Evolutionary conservation across 352 stramenopile species (phyloP).

Genomic region (Phytophthora cactorum): DNA sequence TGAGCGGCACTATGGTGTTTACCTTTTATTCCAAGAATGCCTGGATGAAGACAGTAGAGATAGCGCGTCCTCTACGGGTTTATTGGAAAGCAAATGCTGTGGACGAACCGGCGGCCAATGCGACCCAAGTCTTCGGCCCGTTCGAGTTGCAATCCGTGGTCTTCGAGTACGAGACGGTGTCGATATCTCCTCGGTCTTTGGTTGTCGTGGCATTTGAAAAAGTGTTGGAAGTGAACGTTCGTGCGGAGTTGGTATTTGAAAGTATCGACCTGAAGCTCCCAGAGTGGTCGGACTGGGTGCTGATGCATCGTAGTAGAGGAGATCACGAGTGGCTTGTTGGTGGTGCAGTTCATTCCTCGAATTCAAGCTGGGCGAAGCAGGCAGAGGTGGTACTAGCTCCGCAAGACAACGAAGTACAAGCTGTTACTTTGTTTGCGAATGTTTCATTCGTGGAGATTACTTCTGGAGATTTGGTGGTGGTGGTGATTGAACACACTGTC

Average conservation of each 20-base stretch:
- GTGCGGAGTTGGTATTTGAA: background rate
- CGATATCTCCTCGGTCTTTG: background rate
- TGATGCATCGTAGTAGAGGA: slow-evolving; percentile 13
- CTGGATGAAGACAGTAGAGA: slow-evolving; percentile 3
- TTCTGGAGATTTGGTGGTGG: slow-evolving; percentile 8
- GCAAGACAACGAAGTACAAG: background rate
- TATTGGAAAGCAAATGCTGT: background rate
- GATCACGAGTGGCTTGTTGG: slow-evolving; percentile 1
- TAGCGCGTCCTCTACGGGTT: slow-evolving; percentile 16
- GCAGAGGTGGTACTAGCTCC: slow-evolving; percentile 12
- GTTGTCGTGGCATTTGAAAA: background rate
- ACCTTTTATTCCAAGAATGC: slow-evolving; percentile 2
- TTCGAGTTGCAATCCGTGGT: slow-evolving; percentile 14
- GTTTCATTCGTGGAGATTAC: slow-evolving; percentile 10
- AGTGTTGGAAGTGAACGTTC: background rate
- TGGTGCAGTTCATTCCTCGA: background rate
- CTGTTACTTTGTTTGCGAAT: slow-evolving; percentile 12
- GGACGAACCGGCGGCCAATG: slow-evolving; percentile 3
- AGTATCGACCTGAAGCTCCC: slow-evolving; percentile 6
- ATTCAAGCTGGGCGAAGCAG: slow-evolving; percentile 6
- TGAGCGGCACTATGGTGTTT: slow-evolving; percentile 14
- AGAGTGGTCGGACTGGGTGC: slow-evolving; percentile 16
- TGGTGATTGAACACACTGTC: slow-evolving; percentile 6
- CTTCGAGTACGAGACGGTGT: slow-evolving; percentile 13
- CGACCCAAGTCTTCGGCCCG: slow-evolving; percentile 9